phyloP scores from a whole-genome alignment of 768 basidiomycete species.

The Podaxis sp. region DNA sequence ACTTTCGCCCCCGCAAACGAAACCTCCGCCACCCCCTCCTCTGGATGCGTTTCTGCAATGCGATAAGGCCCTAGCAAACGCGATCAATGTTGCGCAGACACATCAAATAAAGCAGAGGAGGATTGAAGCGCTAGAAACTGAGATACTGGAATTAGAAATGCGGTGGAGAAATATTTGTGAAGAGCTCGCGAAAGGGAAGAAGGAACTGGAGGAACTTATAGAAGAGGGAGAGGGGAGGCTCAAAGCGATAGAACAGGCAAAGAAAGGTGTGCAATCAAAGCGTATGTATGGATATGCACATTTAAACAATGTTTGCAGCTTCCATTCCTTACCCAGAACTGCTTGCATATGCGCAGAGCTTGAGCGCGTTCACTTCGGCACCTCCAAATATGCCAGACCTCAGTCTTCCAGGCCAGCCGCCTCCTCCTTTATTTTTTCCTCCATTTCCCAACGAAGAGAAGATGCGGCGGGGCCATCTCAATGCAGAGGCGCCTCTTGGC shows the following conservation, averaged over 20 bases:
- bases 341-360: conserved; percentile 79
- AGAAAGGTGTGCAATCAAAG: conserved; percentile 50
- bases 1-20: conserved; percentile 64
- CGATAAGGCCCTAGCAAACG: conserved; percentile 64
- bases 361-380: conserved; percentile 85
- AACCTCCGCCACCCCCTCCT: conserved; percentile 62
- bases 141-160: conserved; percentile 66
- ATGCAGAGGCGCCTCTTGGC: conserved; percentile 78
- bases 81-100: conserved; percentile 60
- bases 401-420: conserved; percentile 66
- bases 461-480: conserved; percentile 81
- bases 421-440: conserved; percentile 81
- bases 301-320: conserved; percentile 37
- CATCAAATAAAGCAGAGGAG: conserved; percentile 77
- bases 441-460: conserved; percentile 92
- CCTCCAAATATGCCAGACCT: conserved; percentile 86
- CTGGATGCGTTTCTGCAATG: conserved; percentile 57
- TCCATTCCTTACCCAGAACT: conserved; percentile 83
- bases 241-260: conserved; percentile 68
- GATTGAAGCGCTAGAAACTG: conserved; percentile 70
- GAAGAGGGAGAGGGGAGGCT: conserved; percentile 75
- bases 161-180: conserved; percentile 69
- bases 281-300: not conserved
- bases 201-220: conserved; percentile 67
- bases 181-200: conserved; percentile 64